Percentiles rank a stretch among this genome's conserved stretches.
These are phyloP conservation scores for Diaporthe destruens DNA, from an alignment of 2,329 filamentous ascomycete genomes.

Conservation along the genomic window DNA sequence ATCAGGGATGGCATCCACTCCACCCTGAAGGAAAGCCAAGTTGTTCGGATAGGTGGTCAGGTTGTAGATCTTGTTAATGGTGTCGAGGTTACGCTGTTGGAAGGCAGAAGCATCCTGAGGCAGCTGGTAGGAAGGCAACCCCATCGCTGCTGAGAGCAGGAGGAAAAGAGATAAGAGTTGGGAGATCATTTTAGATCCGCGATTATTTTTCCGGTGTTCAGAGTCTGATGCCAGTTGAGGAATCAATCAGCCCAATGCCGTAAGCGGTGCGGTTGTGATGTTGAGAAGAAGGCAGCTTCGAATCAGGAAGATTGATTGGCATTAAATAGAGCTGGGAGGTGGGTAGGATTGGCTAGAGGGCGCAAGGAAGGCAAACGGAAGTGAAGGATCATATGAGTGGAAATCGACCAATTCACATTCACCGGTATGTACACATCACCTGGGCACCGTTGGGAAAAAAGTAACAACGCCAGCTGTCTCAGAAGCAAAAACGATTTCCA, in stretches of 20 bases:
- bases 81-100: constrained; percentile 51
- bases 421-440: not conserved
- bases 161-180: not conserved
- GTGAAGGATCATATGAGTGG: not conserved
- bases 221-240: not conserved
- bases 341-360: not conserved
- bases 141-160: constrained; percentile 3
- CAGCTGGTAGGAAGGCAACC: not conserved
- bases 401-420: not conserved
- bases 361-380: not conserved
- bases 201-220: not conserved
- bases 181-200: not conserved
- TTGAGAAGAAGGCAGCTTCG: not conserved
- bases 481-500: not conserved
- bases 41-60: constrained; percentile 56
- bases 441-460: not conserved
- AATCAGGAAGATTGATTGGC: not conserved
- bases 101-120: not conserved
- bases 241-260: not conserved
- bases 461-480: not conserved
- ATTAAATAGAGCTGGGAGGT: not conserved
- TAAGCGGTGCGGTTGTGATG: not conserved
- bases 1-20: constrained; percentile 52
- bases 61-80: constrained; percentile 55
- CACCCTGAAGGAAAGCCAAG: constrained; percentile 51